A percentile compares a stretch with the other conserved stretches of the same genome.
Conservation (phyloP, 768 basidiomycete genomes). For the Termitomyces bulborhizus region DNA sequence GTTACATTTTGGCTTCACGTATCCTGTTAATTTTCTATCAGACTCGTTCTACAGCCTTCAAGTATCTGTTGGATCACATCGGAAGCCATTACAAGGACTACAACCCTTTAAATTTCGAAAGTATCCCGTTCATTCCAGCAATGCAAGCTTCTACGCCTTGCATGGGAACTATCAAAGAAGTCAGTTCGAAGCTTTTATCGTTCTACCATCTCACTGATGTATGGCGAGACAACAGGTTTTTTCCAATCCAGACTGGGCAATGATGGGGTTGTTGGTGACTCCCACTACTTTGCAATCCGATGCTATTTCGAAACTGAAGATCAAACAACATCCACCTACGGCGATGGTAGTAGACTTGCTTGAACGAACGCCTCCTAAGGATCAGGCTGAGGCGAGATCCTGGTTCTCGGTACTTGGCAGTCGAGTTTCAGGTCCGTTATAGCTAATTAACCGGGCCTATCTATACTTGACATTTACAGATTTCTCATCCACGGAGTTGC, state of each 20-base stretch:
- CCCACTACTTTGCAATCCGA: constrained; percentile 47
- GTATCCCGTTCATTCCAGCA: constrained; percentile 78
- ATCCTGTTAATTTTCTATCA: constrained; percentile 8
- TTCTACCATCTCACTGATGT: background rate
- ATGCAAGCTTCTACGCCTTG: constrained; percentile 42
- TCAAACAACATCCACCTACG: constrained; percentile 65
- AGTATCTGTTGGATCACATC: constrained; percentile 78
- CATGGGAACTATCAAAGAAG: constrained; percentile 62
- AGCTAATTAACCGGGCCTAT: background rate
- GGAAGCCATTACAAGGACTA: constrained; percentile 54
- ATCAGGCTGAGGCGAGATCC: constrained; percentile 44
- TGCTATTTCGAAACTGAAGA: constrained; percentile 55
- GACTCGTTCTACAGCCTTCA: constrained; percentile 57
- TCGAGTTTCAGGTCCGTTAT: constrained; percentile 48
- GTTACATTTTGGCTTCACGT: background rate
- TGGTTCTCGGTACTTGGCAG: constrained; percentile 69
- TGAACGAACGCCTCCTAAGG: constrained; percentile 50
- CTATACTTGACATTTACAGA: constrained; percentile 28
- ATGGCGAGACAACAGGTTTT: constrained; percentile 49
- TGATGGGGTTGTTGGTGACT: constrained; percentile 72
- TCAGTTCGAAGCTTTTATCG: constrained; percentile 21
- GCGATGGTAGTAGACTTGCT: constrained; percentile 53
- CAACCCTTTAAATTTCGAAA: constrained; percentile 43
- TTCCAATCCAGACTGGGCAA: constrained; percentile 56
- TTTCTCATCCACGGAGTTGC: constrained; percentile 51